A percentile compares a stretch with the other conserved stretches of the same genome.
Evolutionary conservation across 2,329 filamentous ascomycete species (phyloP).

Genomic region (Aciculosporium take): DNA sequence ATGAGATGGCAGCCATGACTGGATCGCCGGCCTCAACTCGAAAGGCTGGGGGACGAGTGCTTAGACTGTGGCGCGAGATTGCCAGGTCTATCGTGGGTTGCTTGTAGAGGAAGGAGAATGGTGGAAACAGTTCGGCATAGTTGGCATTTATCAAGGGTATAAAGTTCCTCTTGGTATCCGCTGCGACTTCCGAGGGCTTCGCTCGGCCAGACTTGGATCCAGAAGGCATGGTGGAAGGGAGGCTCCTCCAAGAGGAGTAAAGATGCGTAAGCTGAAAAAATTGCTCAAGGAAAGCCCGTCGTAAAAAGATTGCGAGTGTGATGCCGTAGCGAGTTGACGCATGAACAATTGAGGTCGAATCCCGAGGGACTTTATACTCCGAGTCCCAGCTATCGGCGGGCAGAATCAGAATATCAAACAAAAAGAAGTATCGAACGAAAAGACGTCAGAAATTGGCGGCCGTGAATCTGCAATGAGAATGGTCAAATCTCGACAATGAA

Average conservation of each 20-base stretch:
- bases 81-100: constrained; percentile 33
- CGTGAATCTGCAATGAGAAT: not conserved
- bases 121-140: constrained; percentile 39
- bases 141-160: constrained; percentile 49
- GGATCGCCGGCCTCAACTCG: constrained; percentile 43
- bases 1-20: constrained; percentile 45
- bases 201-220: constrained; percentile 18
- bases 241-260: not conserved
- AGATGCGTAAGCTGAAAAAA: not conserved
- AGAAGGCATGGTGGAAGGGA: constrained; percentile 17
- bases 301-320: not conserved
- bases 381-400: not conserved
- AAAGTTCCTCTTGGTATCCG: constrained; percentile 56
- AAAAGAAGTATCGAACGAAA: too few relatives aligned
- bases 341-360: constrained; percentile 6
- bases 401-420: not conserved
- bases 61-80: constrained; percentile 20
- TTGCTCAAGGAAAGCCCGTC: not conserved
- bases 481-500: constrained; percentile 16
- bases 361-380: constrained; percentile 4
- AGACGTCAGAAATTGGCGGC: constrained; percentile 6
- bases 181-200: constrained; percentile 47
- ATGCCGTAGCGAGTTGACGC: constrained; percentile 6
- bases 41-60: constrained; percentile 30
- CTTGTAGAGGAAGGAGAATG: constrained; percentile 44